phyloP scores from a whole-genome alignment of 2,329 filamentous ascomycete genomes.

The Fusarium nisikadoi region DNA sequence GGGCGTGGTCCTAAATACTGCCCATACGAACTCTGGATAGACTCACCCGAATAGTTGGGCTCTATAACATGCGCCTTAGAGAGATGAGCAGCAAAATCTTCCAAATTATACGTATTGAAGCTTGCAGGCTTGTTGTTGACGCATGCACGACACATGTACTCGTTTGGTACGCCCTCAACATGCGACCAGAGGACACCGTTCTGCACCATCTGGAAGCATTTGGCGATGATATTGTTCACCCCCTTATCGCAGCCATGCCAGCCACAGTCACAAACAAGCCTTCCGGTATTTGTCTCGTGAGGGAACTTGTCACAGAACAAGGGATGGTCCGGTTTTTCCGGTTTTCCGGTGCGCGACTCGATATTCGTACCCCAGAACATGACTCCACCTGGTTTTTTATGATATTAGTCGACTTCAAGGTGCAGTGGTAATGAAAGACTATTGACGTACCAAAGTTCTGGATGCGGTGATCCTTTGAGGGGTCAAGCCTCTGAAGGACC shows the following conservation, averaged over 20 bases:
- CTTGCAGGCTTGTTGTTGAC: not conserved
- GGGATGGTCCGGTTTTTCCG: not conserved
- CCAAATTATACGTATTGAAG: not conserved
- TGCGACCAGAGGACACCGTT: not conserved
- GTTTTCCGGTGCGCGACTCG: not conserved
- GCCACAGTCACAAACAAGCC: not conserved
- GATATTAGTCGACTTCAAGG: fast-evolving
- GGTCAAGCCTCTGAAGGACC: not conserved
- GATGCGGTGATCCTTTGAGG: not conserved
- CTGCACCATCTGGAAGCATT: not conserved
- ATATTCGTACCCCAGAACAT: not conserved
- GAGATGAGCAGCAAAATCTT: not conserved
- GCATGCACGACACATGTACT: not conserved
- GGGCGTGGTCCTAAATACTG: not conserved
- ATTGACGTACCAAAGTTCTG: not conserved
- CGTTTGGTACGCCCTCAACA: not conserved
- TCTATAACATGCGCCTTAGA: not conserved
- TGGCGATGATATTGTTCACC: not conserved
- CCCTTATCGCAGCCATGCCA: not conserved
- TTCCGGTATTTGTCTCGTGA: not conserved
- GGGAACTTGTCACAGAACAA: not conserved
- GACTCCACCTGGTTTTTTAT: not conserved
- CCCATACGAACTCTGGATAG: not conserved
- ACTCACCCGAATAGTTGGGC: not conserved
- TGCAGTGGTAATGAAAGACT: fast-evolving